These are phyloP conservation scores for Adansonia madagascariensis DNA, from an alignment of 441 rosid species.

Conservation along the genomic window DNA sequence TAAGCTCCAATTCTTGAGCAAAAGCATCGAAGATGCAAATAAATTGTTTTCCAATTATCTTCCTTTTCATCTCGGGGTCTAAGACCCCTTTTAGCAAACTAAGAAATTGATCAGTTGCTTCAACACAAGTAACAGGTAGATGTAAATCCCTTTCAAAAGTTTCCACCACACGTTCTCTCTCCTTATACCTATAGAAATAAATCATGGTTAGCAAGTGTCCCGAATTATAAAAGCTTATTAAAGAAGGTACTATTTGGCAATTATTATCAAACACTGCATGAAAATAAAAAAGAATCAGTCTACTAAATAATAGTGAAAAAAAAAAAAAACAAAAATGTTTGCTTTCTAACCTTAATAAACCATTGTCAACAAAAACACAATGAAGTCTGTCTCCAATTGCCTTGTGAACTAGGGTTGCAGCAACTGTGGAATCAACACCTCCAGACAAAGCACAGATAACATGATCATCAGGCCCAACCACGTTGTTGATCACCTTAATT, in stretches of 20 bases:
- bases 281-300: neutral
- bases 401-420: slow-evolving; percentile 91
- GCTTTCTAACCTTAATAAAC: slow-evolving; percentile 67
- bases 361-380: slow-evolving; percentile 88
- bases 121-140: slow-evolving; percentile 82
- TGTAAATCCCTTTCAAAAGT: slow-evolving; percentile 85
- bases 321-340: neutral
- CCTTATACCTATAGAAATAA: slow-evolving; percentile 63
- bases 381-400: slow-evolving; percentile 94
- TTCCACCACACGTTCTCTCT: slow-evolving; percentile 88
- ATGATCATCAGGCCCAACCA: slow-evolving; percentile 72
- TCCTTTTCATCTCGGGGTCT: slow-evolving; percentile 91
- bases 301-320: neutral
- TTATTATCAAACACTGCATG: neutral
- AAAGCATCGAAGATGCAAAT: slow-evolving; percentile 77
- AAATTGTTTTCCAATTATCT: slow-evolving; percentile 88
- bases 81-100: slow-evolving; percentile 78
- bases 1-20: slow-evolving; percentile 74
- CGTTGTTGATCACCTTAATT: slow-evolving; percentile 60
- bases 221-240: neutral
- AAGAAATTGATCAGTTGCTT: slow-evolving; percentile 77
- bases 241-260: neutral
- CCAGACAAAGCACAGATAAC: slow-evolving; percentile 92
- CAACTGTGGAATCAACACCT: slow-evolving; percentile 95
- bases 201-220: neutral